Evolutionary conservation across 306 rosid species (phyloP).

Genomic region (Cicer judaicum): DNA sequence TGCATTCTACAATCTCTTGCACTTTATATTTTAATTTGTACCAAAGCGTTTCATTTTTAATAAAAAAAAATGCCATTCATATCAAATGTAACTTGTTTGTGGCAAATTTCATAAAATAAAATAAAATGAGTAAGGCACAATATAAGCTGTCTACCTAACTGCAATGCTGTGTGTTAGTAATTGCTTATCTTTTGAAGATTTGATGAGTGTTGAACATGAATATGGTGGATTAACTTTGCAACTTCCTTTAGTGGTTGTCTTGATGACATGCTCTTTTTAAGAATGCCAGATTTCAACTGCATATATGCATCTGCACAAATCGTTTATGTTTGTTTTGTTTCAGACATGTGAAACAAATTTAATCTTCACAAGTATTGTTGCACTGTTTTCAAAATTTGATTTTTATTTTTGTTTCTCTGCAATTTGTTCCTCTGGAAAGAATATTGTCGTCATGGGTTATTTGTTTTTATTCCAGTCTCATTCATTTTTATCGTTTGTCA

Average conservation of each 20-base stretch:
- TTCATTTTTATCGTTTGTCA: constrained; percentile 9
- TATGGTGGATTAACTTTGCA: constrained; percentile 7
- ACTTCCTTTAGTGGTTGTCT: constrained; percentile 1
- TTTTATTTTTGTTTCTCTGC: neutral
- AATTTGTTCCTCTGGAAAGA: constrained; percentile 14
- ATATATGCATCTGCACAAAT: neutral
- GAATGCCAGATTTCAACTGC: neutral
- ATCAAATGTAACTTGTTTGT: no score
- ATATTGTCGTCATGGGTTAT: neutral
- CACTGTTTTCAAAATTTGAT: neutral
- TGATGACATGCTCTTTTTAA: neutral
- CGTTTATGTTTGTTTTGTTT: constrained; percentile 5
- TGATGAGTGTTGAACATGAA: constrained; percentile 1
- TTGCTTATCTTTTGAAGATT: neutral
- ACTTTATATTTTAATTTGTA: neutral
- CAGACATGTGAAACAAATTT: neutral
- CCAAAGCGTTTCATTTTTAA: neutral
- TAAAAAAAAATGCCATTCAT: no score
- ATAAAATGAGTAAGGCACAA: neutral
- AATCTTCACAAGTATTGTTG: constrained; percentile 6
- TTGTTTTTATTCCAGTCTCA: constrained; percentile 8
- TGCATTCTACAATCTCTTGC: neutral
- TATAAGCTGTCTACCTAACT: constrained; percentile 20
- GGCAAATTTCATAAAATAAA: neutral
- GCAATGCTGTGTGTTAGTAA: neutral